Base-by-base conservation (phyloP, 805 yeast species). In the Barnettozyma sucrosica region DNA sequence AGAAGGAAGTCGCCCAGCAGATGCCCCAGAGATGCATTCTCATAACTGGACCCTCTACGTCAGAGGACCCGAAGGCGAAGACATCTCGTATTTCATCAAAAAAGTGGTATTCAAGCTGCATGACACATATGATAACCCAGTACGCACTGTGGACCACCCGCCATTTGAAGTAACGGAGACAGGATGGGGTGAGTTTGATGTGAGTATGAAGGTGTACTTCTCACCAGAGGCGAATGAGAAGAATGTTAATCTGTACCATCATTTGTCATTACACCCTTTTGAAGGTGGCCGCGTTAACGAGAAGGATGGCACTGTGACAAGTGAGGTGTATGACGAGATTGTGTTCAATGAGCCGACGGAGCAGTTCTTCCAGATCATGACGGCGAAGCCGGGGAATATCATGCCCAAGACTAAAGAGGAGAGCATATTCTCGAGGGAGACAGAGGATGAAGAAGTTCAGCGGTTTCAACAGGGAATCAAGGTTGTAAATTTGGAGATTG, bases 121-220 rank as follows among this genome's bases (percentile, higher is more conserved):
- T 65, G 99, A 93, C 54, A 93, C 99, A 0, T 93, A 92, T 58
- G 84, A 83, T 19, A 87, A 83, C 56, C 79, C 97, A 2, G 80
- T 89, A n/a, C 71, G 99, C 47, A 76, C 93, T 1, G 74, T 92
- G 14, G 98, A 93, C 52, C 63, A 72, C 26, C 97, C 98, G 2
- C 99, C 99, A 0, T 93, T 85, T 59, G 95, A 89, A 64, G 89
- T 93, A 25, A 85, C 96, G 2, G 99, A 93, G 61, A 87, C 98
- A 0, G 99, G 99, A 0, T 93, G 99, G 99, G 99, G 99, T 55
- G 99, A 93, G 65, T 93, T 93, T 66, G 99, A 93, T 61, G 85
- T 93, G 51, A 79, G 86, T 33, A 82, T 93, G 47, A 87, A 90
- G 62, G 79, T 93, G 16, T 90, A 83, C 64, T 93, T 93, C 65